These are phyloP conservation scores for Macrocystidia cucumis DNA, from an alignment of 1,284 basidiomycete genomes.

Conservation along the genomic window DNA sequence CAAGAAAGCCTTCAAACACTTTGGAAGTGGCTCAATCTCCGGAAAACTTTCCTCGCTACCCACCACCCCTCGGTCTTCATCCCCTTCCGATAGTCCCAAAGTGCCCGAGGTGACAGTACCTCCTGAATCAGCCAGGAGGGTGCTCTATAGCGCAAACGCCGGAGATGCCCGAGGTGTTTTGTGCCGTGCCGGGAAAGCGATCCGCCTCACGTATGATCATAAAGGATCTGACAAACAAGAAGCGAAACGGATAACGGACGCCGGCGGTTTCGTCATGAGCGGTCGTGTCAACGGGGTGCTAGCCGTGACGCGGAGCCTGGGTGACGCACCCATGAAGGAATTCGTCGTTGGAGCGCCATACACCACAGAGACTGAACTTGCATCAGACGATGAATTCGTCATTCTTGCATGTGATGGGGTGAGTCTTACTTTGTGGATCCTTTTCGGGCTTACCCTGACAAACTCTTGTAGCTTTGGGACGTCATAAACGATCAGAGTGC, in stretches of 20 bases:
- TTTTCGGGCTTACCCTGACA: conserved; percentile 9
- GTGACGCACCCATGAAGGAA: conserved; percentile 99
- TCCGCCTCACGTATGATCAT: conserved; percentile 97
- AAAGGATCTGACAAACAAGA: conserved; percentile 97
- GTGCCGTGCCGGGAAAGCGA: conserved; percentile 84
- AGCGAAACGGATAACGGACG: conserved; percentile 95
- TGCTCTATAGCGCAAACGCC: conserved; percentile 95
- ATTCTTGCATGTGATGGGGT: conserved; percentile 98
- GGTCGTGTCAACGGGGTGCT: conserved; percentile 96
- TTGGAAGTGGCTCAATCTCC: conserved; percentile 35
- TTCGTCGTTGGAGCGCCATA: conserved; percentile 98
- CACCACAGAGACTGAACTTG: conserved; percentile 92
- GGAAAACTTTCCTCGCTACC: conserved; percentile 18
- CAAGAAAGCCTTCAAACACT: conserved; percentile 47
- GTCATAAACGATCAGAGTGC: conserved; percentile 91
- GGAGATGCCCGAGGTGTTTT: conserved; percentile 90
- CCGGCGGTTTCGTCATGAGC: conserved; percentile 98
- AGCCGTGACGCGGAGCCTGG: conserved; percentile 93
- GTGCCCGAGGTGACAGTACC: conserved; percentile 31
- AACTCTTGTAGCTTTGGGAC: conserved; percentile 83
- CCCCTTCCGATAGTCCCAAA: conserved; percentile 26
- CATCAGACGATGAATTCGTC: conserved; percentile 88
- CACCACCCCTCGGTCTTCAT: conserved; percentile 28
- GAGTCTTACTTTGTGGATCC: conserved; percentile 23
- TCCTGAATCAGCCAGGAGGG: conserved; percentile 50